phyloP scores from a whole-genome alignment of 148 eudicot species.

The Chenopodium suecicum region DNA sequence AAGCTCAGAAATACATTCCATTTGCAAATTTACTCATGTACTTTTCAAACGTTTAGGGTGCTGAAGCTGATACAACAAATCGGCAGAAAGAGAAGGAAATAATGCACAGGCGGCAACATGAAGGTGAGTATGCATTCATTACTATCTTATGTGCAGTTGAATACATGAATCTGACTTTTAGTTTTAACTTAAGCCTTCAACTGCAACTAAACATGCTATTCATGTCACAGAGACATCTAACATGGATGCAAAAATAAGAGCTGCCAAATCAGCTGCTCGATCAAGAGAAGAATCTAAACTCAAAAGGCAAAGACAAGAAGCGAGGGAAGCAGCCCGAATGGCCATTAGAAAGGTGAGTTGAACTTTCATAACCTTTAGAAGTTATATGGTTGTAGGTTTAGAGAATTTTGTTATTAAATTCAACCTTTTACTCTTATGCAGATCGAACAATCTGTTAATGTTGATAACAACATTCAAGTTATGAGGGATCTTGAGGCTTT shows the following conservation, averaged over 20 bases:
- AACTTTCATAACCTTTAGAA: slow-evolving; percentile 19
- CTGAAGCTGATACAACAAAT: slow-evolving; percentile 35
- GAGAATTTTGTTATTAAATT: background rate
- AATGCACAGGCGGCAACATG: slow-evolving; percentile 51
- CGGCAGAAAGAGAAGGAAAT: slow-evolving; percentile 53
- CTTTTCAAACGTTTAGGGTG: slow-evolving; percentile 34
- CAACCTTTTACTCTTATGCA: slow-evolving; percentile 27
- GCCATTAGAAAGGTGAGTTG: slow-evolving; percentile 60
- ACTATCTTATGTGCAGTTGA: background rate
- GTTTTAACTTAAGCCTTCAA: background rate
- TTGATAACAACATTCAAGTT: slow-evolving; percentile 45
- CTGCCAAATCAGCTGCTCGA: slow-evolving; percentile 32
- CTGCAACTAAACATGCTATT: background rate
- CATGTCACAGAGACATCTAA: slow-evolving; percentile 52
- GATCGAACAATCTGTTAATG: slow-evolving; percentile 71
- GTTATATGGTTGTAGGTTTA: background rate
- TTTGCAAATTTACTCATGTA: background rate
- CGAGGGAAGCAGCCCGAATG: slow-evolving; percentile 57
- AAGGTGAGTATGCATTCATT: slow-evolving; percentile 42
- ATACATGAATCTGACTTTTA: background rate
- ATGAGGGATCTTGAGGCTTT: slow-evolving; percentile 58
- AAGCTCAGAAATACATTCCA: background rate
- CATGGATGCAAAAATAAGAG: slow-evolving; percentile 70
- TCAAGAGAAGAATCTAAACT: slow-evolving; percentile 43
- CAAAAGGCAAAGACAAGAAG: slow-evolving; percentile 50